Conservation (phyloP, 306 rosid species). For the Abrus precatorius region DNA sequence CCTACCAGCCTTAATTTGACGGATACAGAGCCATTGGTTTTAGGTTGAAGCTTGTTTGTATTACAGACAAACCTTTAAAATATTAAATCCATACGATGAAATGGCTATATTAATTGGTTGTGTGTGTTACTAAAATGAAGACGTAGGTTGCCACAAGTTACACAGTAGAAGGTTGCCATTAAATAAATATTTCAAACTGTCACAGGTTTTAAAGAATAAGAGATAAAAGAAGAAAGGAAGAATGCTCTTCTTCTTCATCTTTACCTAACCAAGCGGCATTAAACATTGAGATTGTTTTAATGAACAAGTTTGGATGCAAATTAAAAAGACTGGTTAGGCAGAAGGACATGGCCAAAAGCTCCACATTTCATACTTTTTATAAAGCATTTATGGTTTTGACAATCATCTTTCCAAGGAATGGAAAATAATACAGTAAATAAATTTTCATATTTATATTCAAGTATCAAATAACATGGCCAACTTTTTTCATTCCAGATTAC, state of each 20-base stretch:
- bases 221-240: neutral
- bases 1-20: neutral
- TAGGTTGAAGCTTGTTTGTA: neutral
- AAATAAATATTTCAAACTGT: constrained; percentile 14
- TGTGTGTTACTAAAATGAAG: neutral
- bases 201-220: neutral
- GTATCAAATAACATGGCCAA: too few species aligned
- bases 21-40: neutral
- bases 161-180: neutral
- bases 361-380: neutral
- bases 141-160: constrained; percentile 1
- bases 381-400: neutral
- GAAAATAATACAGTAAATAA: neutral
- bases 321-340: neutral
- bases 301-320: neutral
- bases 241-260: neutral
- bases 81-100: constrained; percentile 5
- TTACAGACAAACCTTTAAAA: neutral
- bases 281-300: constrained; percentile 1
- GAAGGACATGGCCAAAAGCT: neutral
- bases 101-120: constrained; percentile 6
- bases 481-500: too few species aligned
- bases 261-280: constrained; percentile 30
- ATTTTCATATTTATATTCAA: too few species aligned
- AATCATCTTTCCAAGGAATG: neutral